phyloP scores from a whole-genome alignment of 306 rosid genomes.

The Rubus idaeus region DNA sequence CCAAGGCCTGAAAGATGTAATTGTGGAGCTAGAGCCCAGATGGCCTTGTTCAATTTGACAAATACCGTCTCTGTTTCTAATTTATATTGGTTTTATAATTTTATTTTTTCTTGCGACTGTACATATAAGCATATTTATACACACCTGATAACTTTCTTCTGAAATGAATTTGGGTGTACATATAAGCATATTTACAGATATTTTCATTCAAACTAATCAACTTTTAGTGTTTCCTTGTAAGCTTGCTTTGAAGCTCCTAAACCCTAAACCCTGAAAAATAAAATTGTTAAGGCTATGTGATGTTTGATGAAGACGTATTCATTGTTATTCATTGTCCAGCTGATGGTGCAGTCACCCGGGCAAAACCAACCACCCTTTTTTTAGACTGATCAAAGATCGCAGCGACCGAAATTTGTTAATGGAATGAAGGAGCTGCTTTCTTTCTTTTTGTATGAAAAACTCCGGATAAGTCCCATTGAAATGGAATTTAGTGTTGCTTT shows the following conservation, averaged over 20 bases:
- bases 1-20: constrained; percentile 34
- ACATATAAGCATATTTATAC: constrained; percentile 8
- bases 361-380: no score
- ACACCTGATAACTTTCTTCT: background rate
- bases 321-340: no score
- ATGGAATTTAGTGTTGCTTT: no score
- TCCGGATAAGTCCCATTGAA: no score
- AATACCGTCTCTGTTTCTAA: background rate
- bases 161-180: background rate
- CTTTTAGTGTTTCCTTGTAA: background rate
- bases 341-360: no score
- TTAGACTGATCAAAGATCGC: no score
- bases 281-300: no score
- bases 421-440: no score
- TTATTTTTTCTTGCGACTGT: background rate
- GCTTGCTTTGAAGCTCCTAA: background rate
- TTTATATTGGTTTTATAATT: background rate
- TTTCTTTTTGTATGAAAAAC: no score
- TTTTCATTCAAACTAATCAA: background rate
- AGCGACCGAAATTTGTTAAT: no score
- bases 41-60: background rate
- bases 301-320: no score
- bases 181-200: background rate
- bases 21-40: constrained; percentile 8
- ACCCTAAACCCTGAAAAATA: no score